These are phyloP conservation scores for Aspergillus carlsbadensis DNA, from an alignment of 495 filamentous ascomycete genomes.

Conservation along the genomic window DNA sequence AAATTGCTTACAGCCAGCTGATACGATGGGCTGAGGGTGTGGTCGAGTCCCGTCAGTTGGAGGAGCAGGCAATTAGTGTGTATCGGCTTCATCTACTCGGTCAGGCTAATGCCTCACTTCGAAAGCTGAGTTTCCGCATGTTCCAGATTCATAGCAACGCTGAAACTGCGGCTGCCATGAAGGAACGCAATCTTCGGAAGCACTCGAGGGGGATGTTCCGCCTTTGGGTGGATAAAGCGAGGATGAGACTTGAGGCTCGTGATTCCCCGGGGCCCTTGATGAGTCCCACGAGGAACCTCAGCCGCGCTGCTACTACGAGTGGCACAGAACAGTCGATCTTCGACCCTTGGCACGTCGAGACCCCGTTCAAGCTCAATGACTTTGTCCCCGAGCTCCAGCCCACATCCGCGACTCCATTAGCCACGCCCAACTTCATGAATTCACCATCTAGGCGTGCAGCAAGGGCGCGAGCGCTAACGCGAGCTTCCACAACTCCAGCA, in stretches of 20 bases:
- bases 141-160: constrained; percentile 48
- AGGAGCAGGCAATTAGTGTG: constrained; percentile 48
- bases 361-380: constrained; percentile 48
- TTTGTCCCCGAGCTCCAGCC: constrained; percentile 37
- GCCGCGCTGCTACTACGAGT: constrained; percentile 25
- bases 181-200: constrained; percentile 55
- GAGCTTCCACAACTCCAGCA: constrained; percentile 52
- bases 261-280: constrained; percentile 36
- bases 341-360: constrained; percentile 44
- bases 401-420: constrained; percentile 41
- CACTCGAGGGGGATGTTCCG: constrained; percentile 57
- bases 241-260: constrained; percentile 33
- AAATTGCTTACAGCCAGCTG: constrained; percentile 46
- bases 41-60: constrained; percentile 39
- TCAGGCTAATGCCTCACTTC: constrained; percentile 42
- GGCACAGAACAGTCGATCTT: constrained; percentile 36
- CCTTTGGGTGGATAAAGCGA: constrained; percentile 55
- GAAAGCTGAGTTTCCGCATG: constrained; percentile 51
- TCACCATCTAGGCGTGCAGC: constrained; percentile 60
- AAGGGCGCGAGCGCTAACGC: constrained; percentile 49
- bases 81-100: constrained; percentile 48
- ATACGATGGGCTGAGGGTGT: constrained; percentile 46
- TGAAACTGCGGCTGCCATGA: constrained; percentile 53
- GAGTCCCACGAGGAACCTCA: constrained; percentile 32
- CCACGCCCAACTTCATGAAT: constrained; percentile 52